Base-by-base conservation (phyloP, 2,329 filamentous ascomycete species). In the Didymella glomerata region DNA sequence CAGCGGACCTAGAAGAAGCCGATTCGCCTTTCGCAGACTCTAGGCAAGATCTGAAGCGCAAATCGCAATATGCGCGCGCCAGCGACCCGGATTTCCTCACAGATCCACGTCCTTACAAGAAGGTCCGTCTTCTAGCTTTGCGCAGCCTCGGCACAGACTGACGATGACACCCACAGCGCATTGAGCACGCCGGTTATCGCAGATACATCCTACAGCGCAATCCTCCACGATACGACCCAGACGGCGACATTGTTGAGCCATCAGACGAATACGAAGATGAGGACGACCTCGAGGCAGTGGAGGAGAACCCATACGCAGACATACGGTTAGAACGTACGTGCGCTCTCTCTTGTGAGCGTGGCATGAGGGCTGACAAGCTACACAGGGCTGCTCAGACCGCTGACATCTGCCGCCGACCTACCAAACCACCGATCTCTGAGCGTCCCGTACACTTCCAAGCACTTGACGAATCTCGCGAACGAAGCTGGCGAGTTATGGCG, bases 21-120 rank as follows among this genome's bases (percentile, higher is more conserved):
- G 88, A 92, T 68, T 84, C 88, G 60, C 83, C 85, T 68, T 85
- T 85, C 68, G 89, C 87, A 57, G 93, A 93, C 76, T 88, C 90
- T 71, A 90, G 90, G 61, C 87, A 92, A 77, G 94, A 93, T 75
- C 82, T 94, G 45, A 91, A 93, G 81, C 90, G 87, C 76, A 85
- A 87, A 68, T 88, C 91, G 44, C 85, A 87, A 67, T 91, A 91
- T 72, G 85, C 90, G 45, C 88, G 86, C 68, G 83, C 88, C 70
- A 90, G 90, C 58, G 87, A 89, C 69, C 81, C 93, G 63, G 86
- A 89, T 48, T 66, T 69, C 38, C 57, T 69, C 0, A 84, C 83
- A 27, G 89, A 89, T 2, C 86, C 88, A 42, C 84, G 87, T 66
- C 84, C 86, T 13, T 92, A 92, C 78, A 90, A 86, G 77, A 88